A percentile compares a stretch with the other conserved stretches of the same genome.
These are phyloP conservation scores for Phialophora tarda DNA, from an alignment of 2,329 filamentous ascomycete species.

Conservation along the genomic window DNA sequence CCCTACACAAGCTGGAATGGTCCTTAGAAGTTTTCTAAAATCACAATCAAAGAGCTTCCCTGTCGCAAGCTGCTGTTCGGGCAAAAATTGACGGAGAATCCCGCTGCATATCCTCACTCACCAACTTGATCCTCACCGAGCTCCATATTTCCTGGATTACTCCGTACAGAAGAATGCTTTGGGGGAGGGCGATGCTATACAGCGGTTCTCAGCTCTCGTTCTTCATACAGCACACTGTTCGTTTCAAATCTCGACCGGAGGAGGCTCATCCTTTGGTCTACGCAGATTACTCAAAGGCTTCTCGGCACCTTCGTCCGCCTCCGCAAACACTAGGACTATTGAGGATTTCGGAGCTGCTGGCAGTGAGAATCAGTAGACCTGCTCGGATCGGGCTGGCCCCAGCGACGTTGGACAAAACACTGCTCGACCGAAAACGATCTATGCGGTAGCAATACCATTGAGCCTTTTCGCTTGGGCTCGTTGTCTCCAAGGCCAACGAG, in stretches of 20 bases:
- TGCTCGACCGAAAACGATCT: not conserved
- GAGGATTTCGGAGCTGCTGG: not conserved
- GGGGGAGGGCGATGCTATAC: not conserved
- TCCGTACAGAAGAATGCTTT: not conserved
- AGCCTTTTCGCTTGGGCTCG: not conserved
- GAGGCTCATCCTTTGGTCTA: not conserved
- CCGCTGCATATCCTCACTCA: not conserved
- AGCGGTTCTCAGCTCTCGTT: not conserved
- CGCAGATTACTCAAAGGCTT: not conserved
- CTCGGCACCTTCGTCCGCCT: not conserved
- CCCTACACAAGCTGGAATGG: not conserved
- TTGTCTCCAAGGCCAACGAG: not conserved
- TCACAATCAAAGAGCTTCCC: not conserved
- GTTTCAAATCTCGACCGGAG: not conserved
- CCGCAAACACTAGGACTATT: not conserved
- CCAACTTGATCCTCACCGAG: not conserved
- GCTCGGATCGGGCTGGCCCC: not conserved
- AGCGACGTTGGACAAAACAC: not conserved
- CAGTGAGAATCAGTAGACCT: too few species aligned
- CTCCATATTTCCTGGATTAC: not conserved
- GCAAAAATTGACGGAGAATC: not conserved
- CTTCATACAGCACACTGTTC: not conserved
- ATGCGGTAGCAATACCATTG: not conserved
- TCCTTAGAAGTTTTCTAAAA: not conserved
- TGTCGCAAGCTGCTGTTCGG: not conserved